Percentiles rank a stretch among this genome's conserved stretches.
These are phyloP conservation scores for Carex kokanica DNA, from an alignment of 176 grass and related monocot species.

Conservation along the genomic window DNA sequence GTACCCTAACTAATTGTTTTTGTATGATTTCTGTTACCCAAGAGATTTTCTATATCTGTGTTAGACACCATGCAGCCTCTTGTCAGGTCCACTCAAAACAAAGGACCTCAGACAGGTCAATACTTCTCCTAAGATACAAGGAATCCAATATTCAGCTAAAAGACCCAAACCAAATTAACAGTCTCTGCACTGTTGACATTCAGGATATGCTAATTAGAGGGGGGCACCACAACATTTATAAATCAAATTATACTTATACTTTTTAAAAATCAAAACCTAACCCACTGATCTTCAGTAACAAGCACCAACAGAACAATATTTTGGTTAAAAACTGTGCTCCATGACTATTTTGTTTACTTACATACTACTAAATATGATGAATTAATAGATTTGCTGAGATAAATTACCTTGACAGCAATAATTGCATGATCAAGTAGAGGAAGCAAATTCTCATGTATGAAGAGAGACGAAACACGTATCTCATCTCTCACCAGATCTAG, in stretches of 20 bases:
- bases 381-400: not conserved
- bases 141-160: not conserved
- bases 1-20: not conserved
- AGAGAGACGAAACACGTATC: conserved; percentile 72
- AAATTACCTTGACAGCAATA: conserved; percentile 72
- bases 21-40: not conserved
- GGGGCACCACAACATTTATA: not conserved
- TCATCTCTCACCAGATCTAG: conserved; percentile 91
- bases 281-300: not conserved
- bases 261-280: not conserved
- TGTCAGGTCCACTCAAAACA: not conserved
- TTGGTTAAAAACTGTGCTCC: not conserved
- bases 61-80: not conserved
- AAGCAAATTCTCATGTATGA: conserved; percentile 79
- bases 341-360: not conserved
- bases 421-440: conserved; percentile 83
- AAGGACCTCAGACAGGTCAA: not conserved
- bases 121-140: not conserved
- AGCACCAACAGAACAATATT: not conserved
- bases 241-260: not conserved
- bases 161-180: not conserved
- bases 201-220: not conserved
- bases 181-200: not conserved
- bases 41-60: not conserved
- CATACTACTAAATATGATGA: not conserved